Evolutionary conservation across 192 early-diverging fungal genomes (phyloP), one percentile per base, ranked within the genome.

Genomic region (Gamsiella multidivaricata): DNA sequence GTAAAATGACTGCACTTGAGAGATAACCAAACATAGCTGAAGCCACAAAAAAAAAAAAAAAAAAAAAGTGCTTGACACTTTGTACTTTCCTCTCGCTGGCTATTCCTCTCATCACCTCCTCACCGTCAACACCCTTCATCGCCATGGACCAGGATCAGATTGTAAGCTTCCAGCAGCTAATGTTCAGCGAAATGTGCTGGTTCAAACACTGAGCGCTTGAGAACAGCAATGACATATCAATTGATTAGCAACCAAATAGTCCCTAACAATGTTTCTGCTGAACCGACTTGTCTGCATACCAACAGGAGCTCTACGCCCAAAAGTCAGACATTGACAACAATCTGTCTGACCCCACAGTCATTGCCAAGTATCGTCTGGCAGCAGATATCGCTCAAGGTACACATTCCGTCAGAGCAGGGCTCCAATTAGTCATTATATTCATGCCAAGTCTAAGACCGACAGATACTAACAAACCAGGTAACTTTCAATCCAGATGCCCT

Each of bases 381-480:
- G 92, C 92, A 20, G 89, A 91, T 60, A 88, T 95, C 72, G 89
- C 87, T 37, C 92, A 94, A 70, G 85, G 92, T 93, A 82, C 68
- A 69, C 5, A 33, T 32, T n/a, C n/a, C n/a, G n/a, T n/a, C n/a
- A n/a, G n/a, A n/a, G n/a, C n/a, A n/a, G n/a, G n/a, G n/a, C 17
- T 31, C 26, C 20, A 28, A n/a, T 17, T n/a, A 9, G 6, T 41
- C 39, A 41, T 41, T 14, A 41, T 41, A 9, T 20, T 17, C 23
- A 5, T 23, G 6, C 5, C 47, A 50, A 23, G 15, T 17, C 23
- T 5, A 50, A 9, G 9, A 9, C 20, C 47, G 14, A 14, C 39
- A 50, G 47, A 50, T 5, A n/a, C n/a, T n/a, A n/a, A 6, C 47
- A 50, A 50, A 67, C 37, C 54, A 15, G 37, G 28, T 18, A 34